Conservation (phyloP, 805 yeast genomes). For the Yamadazyma nakazawae region DNA sequence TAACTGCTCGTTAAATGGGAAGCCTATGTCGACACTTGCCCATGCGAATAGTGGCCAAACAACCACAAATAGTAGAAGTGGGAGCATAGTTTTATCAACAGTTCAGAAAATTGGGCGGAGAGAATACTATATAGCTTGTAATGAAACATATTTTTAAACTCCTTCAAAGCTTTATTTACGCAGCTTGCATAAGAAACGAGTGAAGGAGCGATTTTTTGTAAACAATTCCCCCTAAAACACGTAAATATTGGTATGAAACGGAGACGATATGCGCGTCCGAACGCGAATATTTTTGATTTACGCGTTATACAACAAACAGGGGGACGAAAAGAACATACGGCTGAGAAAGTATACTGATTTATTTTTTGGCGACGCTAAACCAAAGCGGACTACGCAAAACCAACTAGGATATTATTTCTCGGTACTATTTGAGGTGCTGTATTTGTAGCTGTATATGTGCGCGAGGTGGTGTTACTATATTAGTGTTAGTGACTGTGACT, state of each 20-base stretch:
- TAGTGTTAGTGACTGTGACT: too few relatives aligned
- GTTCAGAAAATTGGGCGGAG: constrained; percentile 1
- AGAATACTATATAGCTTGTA: constrained; percentile 1
- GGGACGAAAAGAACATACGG: neutral
- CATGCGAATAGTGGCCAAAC: constrained; percentile 4
- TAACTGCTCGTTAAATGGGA: constrained; percentile 77
- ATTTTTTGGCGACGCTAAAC: neutral
- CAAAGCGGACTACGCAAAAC: neutral
- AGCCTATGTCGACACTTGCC: constrained; percentile 57
- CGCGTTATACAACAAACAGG: neutral
- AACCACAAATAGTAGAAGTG: constrained; percentile 10
- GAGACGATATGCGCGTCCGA: neutral
- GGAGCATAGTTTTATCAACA: constrained; percentile 7
- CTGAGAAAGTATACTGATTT: neutral
- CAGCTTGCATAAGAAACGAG: neutral
- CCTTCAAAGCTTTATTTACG: neutral
- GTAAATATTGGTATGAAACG: constrained; percentile 4
- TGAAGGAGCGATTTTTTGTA: neutral
- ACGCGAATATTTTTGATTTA: neutral
- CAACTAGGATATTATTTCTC: too few relatives aligned
- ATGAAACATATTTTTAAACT: neutral
- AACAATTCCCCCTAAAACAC: constrained; percentile 6
- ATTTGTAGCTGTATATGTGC: too few relatives aligned
- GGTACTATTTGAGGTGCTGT: too few relatives aligned
- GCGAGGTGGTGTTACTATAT: too few relatives aligned